A percentile compares a stretch with the other conserved stretches of the same genome.
Evolutionary conservation across 106 monocot species (phyloP).

Genomic region (Hemerocallis citrina): DNA sequence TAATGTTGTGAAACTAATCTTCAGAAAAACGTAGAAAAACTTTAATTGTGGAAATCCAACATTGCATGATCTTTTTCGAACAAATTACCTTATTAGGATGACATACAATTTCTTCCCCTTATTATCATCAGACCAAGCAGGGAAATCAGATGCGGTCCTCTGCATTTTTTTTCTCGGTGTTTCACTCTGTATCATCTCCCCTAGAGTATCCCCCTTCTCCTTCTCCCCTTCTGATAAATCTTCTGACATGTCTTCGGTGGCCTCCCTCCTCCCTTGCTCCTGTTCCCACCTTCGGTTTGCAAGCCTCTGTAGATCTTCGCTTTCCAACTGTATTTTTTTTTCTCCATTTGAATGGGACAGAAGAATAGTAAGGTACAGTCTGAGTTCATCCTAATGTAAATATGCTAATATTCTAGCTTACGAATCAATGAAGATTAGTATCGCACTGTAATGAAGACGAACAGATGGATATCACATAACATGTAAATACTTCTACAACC

Average conservation of each 20-base stretch:
- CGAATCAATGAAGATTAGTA: too few species aligned
- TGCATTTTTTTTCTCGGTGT: slow-evolving; percentile 41
- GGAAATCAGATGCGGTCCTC: slow-evolving; percentile 56
- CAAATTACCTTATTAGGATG: slow-evolving; percentile 76
- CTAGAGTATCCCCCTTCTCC: slow-evolving; percentile 61
- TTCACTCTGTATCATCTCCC: slow-evolving; percentile 38
- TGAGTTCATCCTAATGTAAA: not conserved
- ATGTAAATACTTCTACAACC: too few species aligned
- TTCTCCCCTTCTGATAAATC: slow-evolving; percentile 91
- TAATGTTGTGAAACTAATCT: too few species aligned
- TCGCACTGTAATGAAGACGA: too few species aligned
- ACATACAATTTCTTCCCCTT: slow-evolving; percentile 82
- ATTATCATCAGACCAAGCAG: slow-evolving; percentile 78
- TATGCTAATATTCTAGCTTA: too few species aligned
- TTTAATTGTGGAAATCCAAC: too few species aligned
- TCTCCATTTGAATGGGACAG: not conserved
- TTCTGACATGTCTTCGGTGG: slow-evolving; percentile 82
- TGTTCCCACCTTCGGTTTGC: slow-evolving; percentile 51
- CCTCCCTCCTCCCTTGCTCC: slow-evolving; percentile 73
- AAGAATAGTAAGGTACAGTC: not conserved
- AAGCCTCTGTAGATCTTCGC: slow-evolving; percentile 65
- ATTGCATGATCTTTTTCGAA: too few species aligned
- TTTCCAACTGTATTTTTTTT: slow-evolving; percentile 48
- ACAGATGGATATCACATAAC: too few species aligned
- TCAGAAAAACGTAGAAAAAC: too few species aligned